These are phyloP conservation scores for slime mould (Dictyostelium discoideum) DNA, from an alignment of 78 protist genomes.

Conservation along the genomic window DNA sequence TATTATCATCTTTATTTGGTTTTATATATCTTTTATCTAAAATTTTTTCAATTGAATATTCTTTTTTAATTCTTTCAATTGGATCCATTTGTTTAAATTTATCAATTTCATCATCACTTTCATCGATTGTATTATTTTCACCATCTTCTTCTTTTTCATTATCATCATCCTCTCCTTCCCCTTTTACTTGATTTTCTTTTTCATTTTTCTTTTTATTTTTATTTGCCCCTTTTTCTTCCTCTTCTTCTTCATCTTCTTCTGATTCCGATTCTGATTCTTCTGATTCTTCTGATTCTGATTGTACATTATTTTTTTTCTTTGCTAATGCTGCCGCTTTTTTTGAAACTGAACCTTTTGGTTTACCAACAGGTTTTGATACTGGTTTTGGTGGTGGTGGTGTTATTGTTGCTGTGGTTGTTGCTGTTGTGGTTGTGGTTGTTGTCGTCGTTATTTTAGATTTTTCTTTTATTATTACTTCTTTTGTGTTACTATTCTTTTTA, in stretches of 20 bases:
- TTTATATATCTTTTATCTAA: slow-evolving; percentile 4
- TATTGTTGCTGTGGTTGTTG: background rate
- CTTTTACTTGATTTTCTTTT: background rate
- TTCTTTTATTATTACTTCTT: background rate
- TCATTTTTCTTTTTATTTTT: background rate
- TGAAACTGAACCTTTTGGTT: background rate
- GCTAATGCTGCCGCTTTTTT: background rate
- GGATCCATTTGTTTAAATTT: slow-evolving; percentile 1
- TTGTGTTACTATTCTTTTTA: background rate
- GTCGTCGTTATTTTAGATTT: background rate
- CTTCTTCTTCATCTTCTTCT: background rate
- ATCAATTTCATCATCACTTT: slow-evolving; percentile 5
- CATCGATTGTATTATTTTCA: background rate
- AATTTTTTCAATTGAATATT: slow-evolving; percentile 51
- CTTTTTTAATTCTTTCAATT: slow-evolving; percentile 21
- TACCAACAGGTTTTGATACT: background rate
- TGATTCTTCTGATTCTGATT: background rate
- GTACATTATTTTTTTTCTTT: background rate
- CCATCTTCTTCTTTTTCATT: background rate
- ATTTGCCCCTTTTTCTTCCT: background rate
- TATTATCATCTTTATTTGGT: background rate
- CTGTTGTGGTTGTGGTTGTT: background rate
- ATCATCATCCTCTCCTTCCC: background rate
- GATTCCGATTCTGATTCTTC: background rate
- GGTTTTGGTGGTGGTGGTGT: background rate